These are phyloP conservation scores for Tolypocladium guangdongense DNA, from an alignment of 2,329 filamentous ascomycete genomes.

Conservation along the genomic window DNA sequence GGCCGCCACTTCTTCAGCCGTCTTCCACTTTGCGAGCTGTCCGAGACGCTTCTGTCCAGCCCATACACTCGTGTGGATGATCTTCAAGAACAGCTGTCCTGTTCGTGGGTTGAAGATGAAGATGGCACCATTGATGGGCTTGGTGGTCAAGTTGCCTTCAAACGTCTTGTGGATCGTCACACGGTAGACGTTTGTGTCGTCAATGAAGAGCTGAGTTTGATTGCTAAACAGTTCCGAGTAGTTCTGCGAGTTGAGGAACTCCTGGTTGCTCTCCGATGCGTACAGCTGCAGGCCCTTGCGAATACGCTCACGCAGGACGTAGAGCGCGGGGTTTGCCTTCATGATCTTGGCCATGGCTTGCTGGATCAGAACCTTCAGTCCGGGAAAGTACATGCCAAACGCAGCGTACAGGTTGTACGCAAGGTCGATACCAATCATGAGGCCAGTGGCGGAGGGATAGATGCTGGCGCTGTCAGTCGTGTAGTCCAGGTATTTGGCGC, in stretches of 20 bases:
- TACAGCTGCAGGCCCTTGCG: constrained; percentile 96
- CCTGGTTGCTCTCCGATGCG: constrained; percentile 96
- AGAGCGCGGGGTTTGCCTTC: constrained; percentile 96
- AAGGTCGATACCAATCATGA: constrained; percentile 96
- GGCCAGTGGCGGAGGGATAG: constrained; percentile 88
- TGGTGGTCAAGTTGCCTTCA: constrained; percentile 96
- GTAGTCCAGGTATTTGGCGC: constrained; percentile 97
- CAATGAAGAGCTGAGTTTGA: constrained; percentile 96
- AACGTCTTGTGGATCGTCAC: constrained; percentile 99
- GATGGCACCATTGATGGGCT: constrained; percentile 98
- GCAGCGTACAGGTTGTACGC: constrained; percentile 98
- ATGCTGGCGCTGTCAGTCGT: constrained; percentile 98
- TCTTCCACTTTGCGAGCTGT: constrained; percentile 98
- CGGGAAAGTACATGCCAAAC: constrained; percentile 97
- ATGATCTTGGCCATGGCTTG: constrained; percentile 99
- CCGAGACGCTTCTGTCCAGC: constrained; percentile 98
- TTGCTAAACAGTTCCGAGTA: constrained; percentile 99
- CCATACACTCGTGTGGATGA: constrained; percentile 99
- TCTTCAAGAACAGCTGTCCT: constrained; percentile 95
- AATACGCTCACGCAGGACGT: constrained; percentile 94
- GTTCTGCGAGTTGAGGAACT: constrained; percentile 98
- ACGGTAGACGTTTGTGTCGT: constrained; percentile 98
- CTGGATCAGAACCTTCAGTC: constrained; percentile 87
- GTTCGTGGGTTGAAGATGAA: constrained; percentile 99
- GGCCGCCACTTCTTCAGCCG: constrained; percentile 96